Evolutionary conservation across 2,329 filamentous ascomycete species (phyloP).

Genomic region (Diaporthe citri): DNA sequence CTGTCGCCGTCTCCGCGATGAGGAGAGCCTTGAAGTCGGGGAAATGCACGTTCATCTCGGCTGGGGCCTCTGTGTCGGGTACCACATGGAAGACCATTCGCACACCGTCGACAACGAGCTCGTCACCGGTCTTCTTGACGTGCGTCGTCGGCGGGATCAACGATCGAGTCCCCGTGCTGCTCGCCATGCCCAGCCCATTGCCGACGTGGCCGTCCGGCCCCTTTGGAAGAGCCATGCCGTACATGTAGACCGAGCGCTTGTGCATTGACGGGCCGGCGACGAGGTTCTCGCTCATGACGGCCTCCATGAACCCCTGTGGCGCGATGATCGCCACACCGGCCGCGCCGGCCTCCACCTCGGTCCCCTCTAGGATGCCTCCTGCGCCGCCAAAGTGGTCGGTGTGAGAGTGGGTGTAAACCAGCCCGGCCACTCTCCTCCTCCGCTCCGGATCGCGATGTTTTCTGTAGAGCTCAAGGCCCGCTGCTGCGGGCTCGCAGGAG

Average conservation of each 20-base stretch:
- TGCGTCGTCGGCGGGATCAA: conserved; percentile 51
- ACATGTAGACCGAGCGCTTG: conserved; percentile 55
- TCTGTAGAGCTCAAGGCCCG: conserved; percentile 52
- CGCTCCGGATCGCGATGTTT: conserved; percentile 41
- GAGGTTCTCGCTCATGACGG: conserved; percentile 54
- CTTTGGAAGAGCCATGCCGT: conserved; percentile 49
- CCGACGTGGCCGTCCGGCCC: conserved; percentile 52
- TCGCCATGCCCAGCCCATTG: conserved; percentile 51
- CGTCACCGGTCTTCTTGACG: conserved; percentile 50
- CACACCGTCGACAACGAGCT: conserved; percentile 51
- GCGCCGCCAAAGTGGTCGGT: conserved; percentile 53
- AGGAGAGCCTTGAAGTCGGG: conserved; percentile 53
- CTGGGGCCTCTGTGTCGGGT: conserved; percentile 56
- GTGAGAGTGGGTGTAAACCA: conserved; percentile 58
- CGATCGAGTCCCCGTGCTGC: conserved; percentile 48
- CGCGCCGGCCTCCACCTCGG: neutral
- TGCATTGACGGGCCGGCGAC: conserved; percentile 54
- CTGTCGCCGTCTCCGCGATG: conserved; percentile 54
- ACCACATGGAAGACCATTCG: conserved; percentile 56
- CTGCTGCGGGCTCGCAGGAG: conserved; percentile 51
- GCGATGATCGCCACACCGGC: conserved; percentile 47
- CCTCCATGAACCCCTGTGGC: conserved; percentile 55
- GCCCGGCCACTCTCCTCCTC: conserved; percentile 46
- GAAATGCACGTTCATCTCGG: conserved; percentile 57
- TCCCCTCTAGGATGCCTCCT: conserved; percentile 42